These are phyloP conservation scores for Chamaecyparis obtusa DNA, from an alignment of 75 land plant species.

Conservation along the genomic window DNA sequence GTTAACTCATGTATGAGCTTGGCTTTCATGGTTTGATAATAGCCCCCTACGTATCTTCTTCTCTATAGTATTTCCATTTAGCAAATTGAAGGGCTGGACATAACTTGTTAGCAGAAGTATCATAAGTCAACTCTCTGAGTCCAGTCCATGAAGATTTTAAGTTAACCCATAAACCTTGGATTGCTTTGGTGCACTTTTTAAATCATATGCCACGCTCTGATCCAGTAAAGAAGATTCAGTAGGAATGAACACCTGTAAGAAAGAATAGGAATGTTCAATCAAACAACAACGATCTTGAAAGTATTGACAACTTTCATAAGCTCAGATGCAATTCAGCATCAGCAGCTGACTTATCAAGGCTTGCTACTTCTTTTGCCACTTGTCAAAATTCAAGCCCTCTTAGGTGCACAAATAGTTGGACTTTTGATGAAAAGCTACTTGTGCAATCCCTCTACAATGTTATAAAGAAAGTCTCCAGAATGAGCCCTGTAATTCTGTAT, in stretches of 20 bases:
- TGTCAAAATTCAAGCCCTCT: slow-evolving; percentile 23
- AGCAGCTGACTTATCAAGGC: slow-evolving; percentile 42
- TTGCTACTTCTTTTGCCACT: slow-evolving; percentile 27
- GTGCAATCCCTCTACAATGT: slow-evolving; percentile 64
- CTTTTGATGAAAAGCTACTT: slow-evolving; percentile 74
- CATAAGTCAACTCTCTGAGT: slow-evolving; percentile 65
- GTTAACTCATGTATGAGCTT: slow-evolving; percentile 83
- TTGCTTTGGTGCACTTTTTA: slow-evolving; percentile 82
- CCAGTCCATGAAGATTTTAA: slow-evolving; percentile 41
- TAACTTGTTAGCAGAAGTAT: too few species aligned
- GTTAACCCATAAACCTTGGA: slow-evolving; percentile 73
- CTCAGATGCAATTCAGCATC: slow-evolving; percentile 56
- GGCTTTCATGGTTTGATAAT: slow-evolving; percentile 77
- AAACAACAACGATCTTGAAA: slow-evolving; percentile 28
- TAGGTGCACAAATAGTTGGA: slow-evolving; percentile 48
- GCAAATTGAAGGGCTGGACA: too few species aligned
- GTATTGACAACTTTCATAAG: slow-evolving; percentile 18
- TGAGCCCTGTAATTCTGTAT: slow-evolving; percentile 28
- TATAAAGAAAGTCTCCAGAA: neutral
- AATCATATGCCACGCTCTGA: slow-evolving; percentile 85
- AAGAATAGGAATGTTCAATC: slow-evolving; percentile 47
- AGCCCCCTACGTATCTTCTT: slow-evolving; percentile 60
- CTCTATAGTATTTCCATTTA: slow-evolving; percentile 18
- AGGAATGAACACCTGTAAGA: neutral
- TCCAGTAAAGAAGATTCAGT: slow-evolving; percentile 3